Base-by-base conservation (phyloP, 257 asterid genomes). In the Solanum sejunctum region DNA sequence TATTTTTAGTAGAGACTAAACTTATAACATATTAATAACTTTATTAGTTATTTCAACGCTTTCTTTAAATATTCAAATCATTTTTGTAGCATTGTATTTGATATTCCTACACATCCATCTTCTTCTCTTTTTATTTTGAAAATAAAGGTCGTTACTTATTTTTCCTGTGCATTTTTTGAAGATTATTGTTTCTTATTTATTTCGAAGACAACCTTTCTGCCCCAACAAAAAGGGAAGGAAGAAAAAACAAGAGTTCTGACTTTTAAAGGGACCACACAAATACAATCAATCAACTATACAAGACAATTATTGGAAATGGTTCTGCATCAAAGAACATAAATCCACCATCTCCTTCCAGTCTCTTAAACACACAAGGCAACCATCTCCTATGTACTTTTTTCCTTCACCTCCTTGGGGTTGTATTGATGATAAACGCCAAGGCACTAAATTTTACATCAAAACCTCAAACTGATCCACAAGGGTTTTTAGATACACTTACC, bases 91-190 rank as follows among this genome's bases (percentile, higher is more conserved):
- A 20, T 54, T 51, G 58, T 7, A 54, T 15, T 52, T 51, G 54
- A 13, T 51, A 51, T 12, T 51, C 56, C 17, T 51, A 5, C 20
- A 54, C 16, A 54, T 54, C 3, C 58, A 54, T 54, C 58, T 5
- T 54, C 58, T 54, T 54, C 58, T 2, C 20, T 54, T 8, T 54
- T 54, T 54, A 0, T 15, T 15, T 54, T 3, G 20, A 54, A 54
- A 55, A 55, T n/a, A 55, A 55, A 55, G 0, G 21, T 55, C 60
- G 17, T n/a, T 0, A 16, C 17, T n/a, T 55, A 1, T 43, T n/a
- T 17, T 55, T 17, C 61, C 23, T 90, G 77, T 86, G 90, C 99
- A 95, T 94, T 87, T 88, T 95, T 95, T 84, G 96, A 96, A 4
- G 7, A 57, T 18, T 88, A 94, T 64, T 60, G n/a, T 60, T 20